Percentiles rank a stretch among this genome's conserved stretches.
phyloP scores from a whole-genome alignment of 345 rosid genomes.

The Brassica napus region Da-Ae NC_063440.1:6693501-6694000 shows the following conservation, averaged over 20 bases:
- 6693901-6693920: constrained; percentile 63
- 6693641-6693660: constrained; percentile 56
- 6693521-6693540: constrained; percentile 23
- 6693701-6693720: constrained; percentile 64
- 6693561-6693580: constrained; percentile 48
- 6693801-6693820: constrained; percentile 68
- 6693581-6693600: constrained; percentile 73
- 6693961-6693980: constrained; percentile 65
- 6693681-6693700: constrained; percentile 48
- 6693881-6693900: constrained; percentile 42
- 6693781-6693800: constrained; percentile 59
- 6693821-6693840: constrained; percentile 84
- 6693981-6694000: constrained; percentile 76
- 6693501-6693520: constrained; percentile 31
- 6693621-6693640: constrained; percentile 74
- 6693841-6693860: constrained; percentile 73
- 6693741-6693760: constrained; percentile 59
- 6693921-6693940: constrained; percentile 89
- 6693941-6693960: constrained; percentile 79
- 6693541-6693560: constrained; percentile 10
- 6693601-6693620: constrained; percentile 57
- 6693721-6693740: constrained; percentile 72
- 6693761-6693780: constrained; percentile 53
- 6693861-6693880: constrained; percentile 43
- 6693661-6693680: constrained; percentile 43